A percentile compares a stretch with the other conserved stretches of the same genome.
Evolutionary conservation across 805 yeast species (phyloP).

Genomic region (Candida sanyiensis): DNA sequence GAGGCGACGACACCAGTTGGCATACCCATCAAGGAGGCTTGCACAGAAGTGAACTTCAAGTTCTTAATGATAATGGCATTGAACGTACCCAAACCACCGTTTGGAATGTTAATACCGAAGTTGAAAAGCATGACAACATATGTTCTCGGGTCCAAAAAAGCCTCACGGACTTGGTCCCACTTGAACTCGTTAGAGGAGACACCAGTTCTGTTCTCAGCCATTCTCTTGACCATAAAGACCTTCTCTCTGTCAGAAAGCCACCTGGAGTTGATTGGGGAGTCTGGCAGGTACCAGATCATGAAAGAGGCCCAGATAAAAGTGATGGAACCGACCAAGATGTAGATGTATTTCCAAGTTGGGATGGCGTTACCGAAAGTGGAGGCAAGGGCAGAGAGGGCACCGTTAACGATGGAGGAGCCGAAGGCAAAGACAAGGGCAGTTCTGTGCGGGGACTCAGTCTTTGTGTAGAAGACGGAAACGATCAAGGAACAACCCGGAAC

Average conservation of each 20-base stretch:
- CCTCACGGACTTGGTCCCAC: constrained; percentile 38
- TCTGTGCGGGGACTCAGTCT: constrained; percentile 37
- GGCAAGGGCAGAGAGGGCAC: constrained; percentile 40
- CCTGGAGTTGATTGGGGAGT: constrained; percentile 40
- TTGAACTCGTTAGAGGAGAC: constrained; percentile 35
- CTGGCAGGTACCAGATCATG: constrained; percentile 37
- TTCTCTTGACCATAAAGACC: constrained; percentile 37
- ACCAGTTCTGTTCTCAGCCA: constrained; percentile 39
- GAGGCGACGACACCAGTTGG: constrained; percentile 30
- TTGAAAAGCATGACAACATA: constrained; percentile 28
- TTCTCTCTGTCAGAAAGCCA: constrained; percentile 39
- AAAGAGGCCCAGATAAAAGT: constrained; percentile 33
- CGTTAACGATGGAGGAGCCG: constrained; percentile 25
- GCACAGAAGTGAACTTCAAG: constrained; percentile 21
- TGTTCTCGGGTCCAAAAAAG: constrained; percentile 36
- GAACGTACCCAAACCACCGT: constrained; percentile 30
- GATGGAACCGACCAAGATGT: constrained; percentile 44
- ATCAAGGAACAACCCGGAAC: constrained; percentile 36
- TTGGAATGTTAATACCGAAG: constrained; percentile 29
- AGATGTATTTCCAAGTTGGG: constrained; percentile 45
- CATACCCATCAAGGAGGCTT: constrained; percentile 25
- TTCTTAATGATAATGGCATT: constrained; percentile 25
- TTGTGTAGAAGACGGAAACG: constrained; percentile 36
- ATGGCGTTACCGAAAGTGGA: constrained; percentile 30
- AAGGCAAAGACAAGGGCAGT: constrained; percentile 40